These are phyloP conservation scores for Acer negundo DNA, from an alignment of 345 rosid genomes.

Conservation along the genomic window DNA sequence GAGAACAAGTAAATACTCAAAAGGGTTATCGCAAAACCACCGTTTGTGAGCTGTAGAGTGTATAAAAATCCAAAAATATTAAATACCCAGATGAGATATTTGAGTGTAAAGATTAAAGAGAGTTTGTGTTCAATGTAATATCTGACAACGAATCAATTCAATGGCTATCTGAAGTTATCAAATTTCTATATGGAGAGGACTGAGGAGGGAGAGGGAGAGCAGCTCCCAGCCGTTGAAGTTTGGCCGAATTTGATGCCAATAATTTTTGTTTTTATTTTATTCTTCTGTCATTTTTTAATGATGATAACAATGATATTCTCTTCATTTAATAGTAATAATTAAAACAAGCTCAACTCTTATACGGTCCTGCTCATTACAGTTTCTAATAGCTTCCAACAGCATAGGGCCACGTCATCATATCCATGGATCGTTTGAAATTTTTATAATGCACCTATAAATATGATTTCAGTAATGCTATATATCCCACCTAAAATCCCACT, in stretches of 20 bases:
- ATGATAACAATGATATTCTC: neutral
- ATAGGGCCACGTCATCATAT: neutral
- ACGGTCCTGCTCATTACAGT: neutral
- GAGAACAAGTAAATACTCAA: neutral
- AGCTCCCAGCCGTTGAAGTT: constrained; percentile 1
- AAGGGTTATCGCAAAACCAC: neutral
- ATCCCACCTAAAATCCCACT: too few relatives aligned
- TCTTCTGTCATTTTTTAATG: neutral
- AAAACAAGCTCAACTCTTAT: neutral
- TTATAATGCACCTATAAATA: too few relatives aligned
- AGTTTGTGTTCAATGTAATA: neutral
- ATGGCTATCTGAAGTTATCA: neutral
- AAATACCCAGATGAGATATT: neutral
- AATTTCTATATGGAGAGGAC: neutral
- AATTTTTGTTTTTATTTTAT: neutral
- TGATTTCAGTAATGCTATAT: too few relatives aligned
- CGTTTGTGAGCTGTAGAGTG: neutral
- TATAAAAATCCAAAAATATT: neutral
- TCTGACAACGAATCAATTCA: neutral
- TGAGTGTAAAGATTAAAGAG: neutral
- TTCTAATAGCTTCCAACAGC: neutral
- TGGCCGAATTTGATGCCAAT: neutral
- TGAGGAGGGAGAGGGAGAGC: neutral
- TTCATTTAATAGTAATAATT: neutral
- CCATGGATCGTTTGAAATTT: too few relatives aligned